Evolutionary conservation across 176 grass and related monocot species (phyloP).

Genomic region (Guadua angustifolia): DNA sequence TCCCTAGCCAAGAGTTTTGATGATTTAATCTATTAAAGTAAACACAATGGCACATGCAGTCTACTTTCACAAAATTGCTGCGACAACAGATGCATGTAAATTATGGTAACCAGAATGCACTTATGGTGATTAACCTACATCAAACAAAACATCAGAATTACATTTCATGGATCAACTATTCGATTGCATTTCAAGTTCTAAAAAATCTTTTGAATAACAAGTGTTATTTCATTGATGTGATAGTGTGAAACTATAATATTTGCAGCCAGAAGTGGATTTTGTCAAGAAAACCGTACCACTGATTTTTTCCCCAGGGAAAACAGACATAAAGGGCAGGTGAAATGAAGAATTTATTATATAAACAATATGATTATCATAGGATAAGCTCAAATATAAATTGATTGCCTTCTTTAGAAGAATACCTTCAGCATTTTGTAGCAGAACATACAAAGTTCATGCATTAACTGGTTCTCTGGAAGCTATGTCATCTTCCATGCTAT

Average conservation of each 20-base stretch:
- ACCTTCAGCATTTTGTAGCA: conserved; percentile 46
- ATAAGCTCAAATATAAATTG: not conserved
- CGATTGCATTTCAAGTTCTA: conserved; percentile 7
- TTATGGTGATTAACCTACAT: conserved; percentile 12
- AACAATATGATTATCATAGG: not conserved
- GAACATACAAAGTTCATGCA: conserved; percentile 43
- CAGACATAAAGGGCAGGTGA: not conserved
- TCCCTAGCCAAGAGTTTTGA: conserved; percentile 1
- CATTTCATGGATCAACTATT: conserved; percentile 21
- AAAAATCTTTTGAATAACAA: not conserved
- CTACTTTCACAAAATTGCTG: not conserved
- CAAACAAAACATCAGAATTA: conserved; percentile 27
- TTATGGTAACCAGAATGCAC: not conserved
- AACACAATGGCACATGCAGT: not conserved
- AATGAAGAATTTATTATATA: not conserved
- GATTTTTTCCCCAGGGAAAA: not conserved
- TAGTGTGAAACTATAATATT: not conserved
- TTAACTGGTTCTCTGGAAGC: conserved; percentile 50
- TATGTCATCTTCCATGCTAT: conserved; percentile 40
- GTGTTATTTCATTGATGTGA: not conserved
- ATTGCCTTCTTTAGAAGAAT: conserved; percentile 34
- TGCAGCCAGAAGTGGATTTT: conserved; percentile 7
- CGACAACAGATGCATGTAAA: conserved; percentile 14
- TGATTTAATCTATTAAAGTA: not conserved
- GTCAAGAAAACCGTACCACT: conserved; percentile 21